phyloP scores from a whole-genome alignment of 2,329 filamentous ascomycete species.

The Pseudocercospora pini-densiflorae region DNA sequence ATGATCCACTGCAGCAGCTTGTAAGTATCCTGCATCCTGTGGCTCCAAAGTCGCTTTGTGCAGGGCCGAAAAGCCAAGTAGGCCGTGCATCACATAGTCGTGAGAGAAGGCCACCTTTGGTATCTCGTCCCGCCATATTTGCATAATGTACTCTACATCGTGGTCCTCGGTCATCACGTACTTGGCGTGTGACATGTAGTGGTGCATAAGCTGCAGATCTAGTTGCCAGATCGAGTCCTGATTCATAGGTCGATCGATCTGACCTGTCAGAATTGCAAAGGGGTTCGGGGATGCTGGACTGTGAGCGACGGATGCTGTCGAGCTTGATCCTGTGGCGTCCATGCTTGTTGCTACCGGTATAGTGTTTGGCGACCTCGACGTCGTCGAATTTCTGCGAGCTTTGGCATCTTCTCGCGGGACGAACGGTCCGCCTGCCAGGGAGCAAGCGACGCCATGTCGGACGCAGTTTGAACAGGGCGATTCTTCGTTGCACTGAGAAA shows the following conservation, averaged over 20 bases:
- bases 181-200: conserved; percentile 33
- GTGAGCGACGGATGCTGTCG: conserved; percentile 16
- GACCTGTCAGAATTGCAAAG: conserved; percentile 33
- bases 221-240: conserved; percentile 34
- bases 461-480: conserved; percentile 39
- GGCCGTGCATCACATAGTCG: conserved; percentile 37
- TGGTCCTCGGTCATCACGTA: conserved; percentile 33
- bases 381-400: conserved; percentile 26
- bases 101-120: conserved; percentile 34
- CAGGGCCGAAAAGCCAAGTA: conserved; percentile 38
- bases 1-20: conserved; percentile 37
- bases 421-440: conserved; percentile 37
- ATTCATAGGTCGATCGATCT: conserved; percentile 31
- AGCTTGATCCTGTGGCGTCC: conserved; percentile 20
- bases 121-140: conserved; percentile 36
- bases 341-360: conserved; percentile 25
- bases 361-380: conserved; percentile 25
- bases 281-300: conserved; percentile 23
- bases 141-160: conserved; percentile 26
- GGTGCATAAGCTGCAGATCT: conserved; percentile 40
- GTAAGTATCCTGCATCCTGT: conserved; percentile 28
- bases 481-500: conserved; percentile 38
- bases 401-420: conserved; percentile 37
- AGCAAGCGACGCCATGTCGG: conserved; percentile 38
- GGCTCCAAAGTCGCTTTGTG: conserved; percentile 36